Conservation (phyloP, 805 yeast genomes). For the Saccharomycopsis malanga region DNA sequence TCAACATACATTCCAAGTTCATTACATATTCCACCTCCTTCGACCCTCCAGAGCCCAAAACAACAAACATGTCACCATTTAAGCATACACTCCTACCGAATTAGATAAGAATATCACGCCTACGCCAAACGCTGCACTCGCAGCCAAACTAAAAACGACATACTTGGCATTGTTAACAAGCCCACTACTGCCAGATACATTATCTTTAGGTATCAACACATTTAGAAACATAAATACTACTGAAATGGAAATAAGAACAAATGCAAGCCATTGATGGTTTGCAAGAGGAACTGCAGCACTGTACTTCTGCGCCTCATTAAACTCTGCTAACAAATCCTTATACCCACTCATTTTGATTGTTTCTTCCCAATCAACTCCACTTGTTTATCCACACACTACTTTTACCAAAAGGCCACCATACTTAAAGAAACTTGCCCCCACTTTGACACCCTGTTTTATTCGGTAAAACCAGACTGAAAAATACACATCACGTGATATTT, state of each 20-base stretch:
- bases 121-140: conserved; percentile 16
- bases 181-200: neutral
- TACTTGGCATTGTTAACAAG: conserved; percentile 1
- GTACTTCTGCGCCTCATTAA: neutral
- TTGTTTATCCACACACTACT: too few species aligned
- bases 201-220: conserved; percentile 9
- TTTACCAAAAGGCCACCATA: too few species aligned
- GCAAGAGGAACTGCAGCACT: conserved; percentile 12
- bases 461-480: too few species aligned
- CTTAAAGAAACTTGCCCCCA: too few species aligned
- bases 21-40: too few species aligned
- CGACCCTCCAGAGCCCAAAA: too few species aligned
- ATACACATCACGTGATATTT: too few species aligned
- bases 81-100: conserved; percentile 20
- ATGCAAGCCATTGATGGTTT: conserved; percentile 13
- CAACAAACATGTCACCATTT: too few species aligned
- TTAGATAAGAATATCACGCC: conserved; percentile 18
- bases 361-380: too few species aligned
- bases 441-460: too few species aligned
- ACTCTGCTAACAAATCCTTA: conserved; percentile 1
- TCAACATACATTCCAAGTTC: too few species aligned
- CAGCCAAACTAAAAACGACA: conserved; percentile 13
- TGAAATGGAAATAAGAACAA: conserved; percentile 1
- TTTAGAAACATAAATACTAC: conserved; percentile 12
- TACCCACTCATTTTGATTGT: conserved; percentile 4